Base-by-base conservation (phyloP, 1,284 basidiomycete genomes). In the Exsudoporus floridanus region DNA sequence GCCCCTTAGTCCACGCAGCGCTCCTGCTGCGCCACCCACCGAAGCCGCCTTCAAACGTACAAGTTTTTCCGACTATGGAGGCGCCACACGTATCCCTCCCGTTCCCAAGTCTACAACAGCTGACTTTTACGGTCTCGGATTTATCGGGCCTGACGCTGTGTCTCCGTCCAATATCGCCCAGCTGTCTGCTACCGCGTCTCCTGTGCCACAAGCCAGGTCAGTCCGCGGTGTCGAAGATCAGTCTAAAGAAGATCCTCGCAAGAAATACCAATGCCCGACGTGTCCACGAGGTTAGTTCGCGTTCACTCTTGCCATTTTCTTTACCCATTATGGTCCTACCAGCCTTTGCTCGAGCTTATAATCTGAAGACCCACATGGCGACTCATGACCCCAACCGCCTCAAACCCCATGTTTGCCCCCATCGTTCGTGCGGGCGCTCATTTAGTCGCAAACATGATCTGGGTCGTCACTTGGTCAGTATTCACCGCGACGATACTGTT, bases 401-500 rank as follows among this genome's bases (percentile, higher is more conserved):
- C 43, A 94, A 94, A 74, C 90, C 91, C 1, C 89, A 90, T 63
- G 79, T 86, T 31, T 94, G 92, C 67, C 86, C 86, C 38, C 88
- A 93, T 69, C 78, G 81, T 43, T 81, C 82, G 12, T 94, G 92
- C 61, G 88, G 86, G 12, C 85, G 92, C 49, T 88, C 90, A 4
- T 94, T 94, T 71, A 91, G 88, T 60, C 84, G 92, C 63, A 94
- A 94, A 74, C 92, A 94, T 63, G 92, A 94, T 65, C 73, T 94
- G 5, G 88, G 88, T 34, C 85, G 92, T 44, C 92, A 94, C 67
- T 77, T 92, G 41, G 83, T 91, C 40, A 90, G 88, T 56, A 92
- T 94, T 57, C 92, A 94, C 65, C 86, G 86, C 37, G 84, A 87
- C 51, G 85, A 86, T 43, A 73, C 78, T 8, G 64, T 78, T 8